A percentile compares a stretch with the other conserved stretches of the same genome.
phyloP scores from a whole-genome alignment of 345 rosid species.

The Iberis pinnata region DNA sequence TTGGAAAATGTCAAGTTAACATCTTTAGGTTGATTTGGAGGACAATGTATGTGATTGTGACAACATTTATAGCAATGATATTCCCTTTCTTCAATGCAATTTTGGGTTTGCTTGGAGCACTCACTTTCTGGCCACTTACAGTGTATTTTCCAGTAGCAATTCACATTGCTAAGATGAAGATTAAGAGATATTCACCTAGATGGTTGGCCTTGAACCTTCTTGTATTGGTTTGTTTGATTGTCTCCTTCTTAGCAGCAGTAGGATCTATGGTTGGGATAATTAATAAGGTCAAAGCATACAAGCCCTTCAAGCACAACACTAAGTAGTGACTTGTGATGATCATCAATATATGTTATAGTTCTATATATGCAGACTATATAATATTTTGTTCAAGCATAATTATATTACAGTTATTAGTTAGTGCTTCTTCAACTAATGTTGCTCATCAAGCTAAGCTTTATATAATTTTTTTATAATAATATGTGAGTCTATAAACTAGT shows the following conservation, averaged over 20 bases:
- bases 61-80: conserved; percentile 66
- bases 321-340: conserved; percentile 4
- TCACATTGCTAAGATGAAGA: conserved; percentile 53
- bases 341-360: too few relatives aligned
- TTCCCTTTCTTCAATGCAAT: conserved; percentile 88
- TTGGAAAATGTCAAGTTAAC: conserved; percentile 44
- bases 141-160: conserved; percentile 83
- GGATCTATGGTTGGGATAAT: conserved; percentile 71
- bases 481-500: too few relatives aligned
- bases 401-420: too few relatives aligned
- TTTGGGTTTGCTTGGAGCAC: conserved; percentile 72
- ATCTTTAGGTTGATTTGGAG: conserved; percentile 70
- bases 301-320: conserved; percentile 48
- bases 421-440: too few relatives aligned
- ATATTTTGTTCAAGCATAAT: too few relatives aligned
- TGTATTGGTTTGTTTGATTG: conserved; percentile 46
- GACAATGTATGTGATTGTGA: conserved; percentile 49
- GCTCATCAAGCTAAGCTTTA: too few relatives aligned
- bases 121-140: conserved; percentile 75
- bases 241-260: conserved; percentile 55
- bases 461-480: too few relatives aligned
- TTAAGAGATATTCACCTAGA: conserved; percentile 42
- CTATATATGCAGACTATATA: too few relatives aligned
- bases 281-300: conserved; percentile 45
- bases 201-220: conserved; percentile 68